These are phyloP conservation scores for Irpex sp. DNA, from an alignment of 1,284 basidiomycete species.

Conservation along the genomic window DNA sequence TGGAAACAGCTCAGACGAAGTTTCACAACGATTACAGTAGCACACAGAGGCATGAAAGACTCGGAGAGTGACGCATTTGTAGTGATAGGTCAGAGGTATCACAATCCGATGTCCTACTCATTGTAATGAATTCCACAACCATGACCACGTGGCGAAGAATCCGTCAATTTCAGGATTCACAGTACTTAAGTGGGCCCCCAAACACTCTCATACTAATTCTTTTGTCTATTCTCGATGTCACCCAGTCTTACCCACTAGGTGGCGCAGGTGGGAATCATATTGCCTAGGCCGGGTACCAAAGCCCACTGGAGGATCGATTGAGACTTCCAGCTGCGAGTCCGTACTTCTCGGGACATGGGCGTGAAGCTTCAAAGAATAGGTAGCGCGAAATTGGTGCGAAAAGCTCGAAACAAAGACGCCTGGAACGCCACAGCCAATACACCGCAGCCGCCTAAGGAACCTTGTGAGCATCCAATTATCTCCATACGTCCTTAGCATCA, in stretches of 20 bases:
- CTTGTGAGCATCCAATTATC: background rate
- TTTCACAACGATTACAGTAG: too few relatives aligned
- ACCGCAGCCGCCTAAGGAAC: background rate
- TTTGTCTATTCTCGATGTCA: background rate
- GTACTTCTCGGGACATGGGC: background rate
- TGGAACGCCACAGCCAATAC: background rate
- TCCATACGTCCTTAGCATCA: background rate
- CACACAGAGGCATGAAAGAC: too few relatives aligned
- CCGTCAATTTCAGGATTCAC: background rate
- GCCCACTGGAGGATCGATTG: background rate
- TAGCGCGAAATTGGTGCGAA: background rate
- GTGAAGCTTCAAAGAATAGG: too few relatives aligned
- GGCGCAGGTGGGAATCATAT: too few relatives aligned
- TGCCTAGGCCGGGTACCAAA: too few relatives aligned
- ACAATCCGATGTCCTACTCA: too few relatives aligned
- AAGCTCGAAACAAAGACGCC: background rate
- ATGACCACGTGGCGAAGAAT: background rate
- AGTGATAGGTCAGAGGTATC: too few relatives aligned
- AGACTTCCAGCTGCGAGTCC: background rate
- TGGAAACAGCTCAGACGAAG: background rate
- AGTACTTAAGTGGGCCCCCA: background rate
- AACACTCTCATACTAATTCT: background rate
- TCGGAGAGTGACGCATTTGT: too few relatives aligned
- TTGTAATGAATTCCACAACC: too few relatives aligned
- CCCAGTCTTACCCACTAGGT: too few relatives aligned